A percentile compares a stretch with the other conserved stretches of the same genome.
These are phyloP conservation scores for Vaccinium vitisidaea DNA, from an alignment of 148 eudicot genomes.

Conservation along the genomic window DNA sequence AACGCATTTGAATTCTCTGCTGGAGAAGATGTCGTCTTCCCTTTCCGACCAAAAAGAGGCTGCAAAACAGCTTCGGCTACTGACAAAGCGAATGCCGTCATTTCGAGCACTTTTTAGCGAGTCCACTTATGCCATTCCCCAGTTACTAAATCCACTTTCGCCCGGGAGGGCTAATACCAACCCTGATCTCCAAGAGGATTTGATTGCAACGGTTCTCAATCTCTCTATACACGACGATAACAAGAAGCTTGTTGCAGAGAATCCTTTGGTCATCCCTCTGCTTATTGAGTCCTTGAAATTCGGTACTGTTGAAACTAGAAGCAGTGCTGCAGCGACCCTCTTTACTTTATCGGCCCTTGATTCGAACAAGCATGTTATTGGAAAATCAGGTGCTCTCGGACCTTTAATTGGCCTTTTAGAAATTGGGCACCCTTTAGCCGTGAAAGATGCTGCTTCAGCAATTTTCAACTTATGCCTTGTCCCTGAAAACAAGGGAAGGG, in stretches of 20 bases:
- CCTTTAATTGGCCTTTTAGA: constrained; percentile 49
- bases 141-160: constrained; percentile 34
- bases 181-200: constrained; percentile 49
- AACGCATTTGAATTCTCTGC: constrained; percentile 45
- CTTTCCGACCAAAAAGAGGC: constrained; percentile 69
- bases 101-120: constrained; percentile 44
- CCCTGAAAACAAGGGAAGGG: constrained; percentile 41
- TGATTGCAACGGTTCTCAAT: constrained; percentile 43
- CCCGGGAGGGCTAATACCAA: constrained; percentile 19
- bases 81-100: constrained; percentile 41
- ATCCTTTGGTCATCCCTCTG: constrained; percentile 38
- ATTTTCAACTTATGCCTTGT: constrained; percentile 42
- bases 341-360: constrained; percentile 49
- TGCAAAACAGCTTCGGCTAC: constrained; percentile 39
- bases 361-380: constrained; percentile 40
- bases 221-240: constrained; percentile 39
- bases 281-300: constrained; percentile 39
- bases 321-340: constrained; percentile 55
- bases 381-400: constrained; percentile 34
- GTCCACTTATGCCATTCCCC: constrained; percentile 35
- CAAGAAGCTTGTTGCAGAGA: constrained; percentile 37
- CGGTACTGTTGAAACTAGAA: constrained; percentile 34
- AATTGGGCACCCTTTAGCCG: constrained; percentile 41
- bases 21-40: constrained; percentile 58
- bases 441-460: constrained; percentile 53